Conservation (phyloP, 1,284 basidiomycete species). For the Trametes sp. region DNA sequence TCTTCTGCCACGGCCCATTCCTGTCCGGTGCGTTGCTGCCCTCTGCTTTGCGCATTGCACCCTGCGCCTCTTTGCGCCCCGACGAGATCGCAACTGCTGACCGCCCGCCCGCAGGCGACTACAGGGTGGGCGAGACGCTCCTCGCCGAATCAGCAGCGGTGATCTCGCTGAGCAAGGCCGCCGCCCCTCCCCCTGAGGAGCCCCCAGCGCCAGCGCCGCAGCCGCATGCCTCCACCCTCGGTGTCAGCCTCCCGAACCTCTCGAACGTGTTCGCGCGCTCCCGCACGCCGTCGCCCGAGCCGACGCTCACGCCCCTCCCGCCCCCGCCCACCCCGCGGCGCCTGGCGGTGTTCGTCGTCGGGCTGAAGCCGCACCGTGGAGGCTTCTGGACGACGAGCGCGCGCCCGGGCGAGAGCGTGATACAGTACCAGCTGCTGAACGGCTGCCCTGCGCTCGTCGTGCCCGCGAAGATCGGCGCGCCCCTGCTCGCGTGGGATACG, state of each 20-base stretch:
- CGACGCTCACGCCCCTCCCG: constrained; percentile 51
- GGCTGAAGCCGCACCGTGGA: constrained; percentile 64
- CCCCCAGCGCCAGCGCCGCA: neutral
- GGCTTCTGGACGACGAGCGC: constrained; percentile 63
- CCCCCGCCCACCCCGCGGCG: constrained; percentile 56
- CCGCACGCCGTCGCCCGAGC: constrained; percentile 58
- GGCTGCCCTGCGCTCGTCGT: constrained; percentile 67
- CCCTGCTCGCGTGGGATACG: constrained; percentile 67
- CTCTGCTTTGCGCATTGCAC: too few species aligned
- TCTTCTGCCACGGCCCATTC: constrained; percentile 75
- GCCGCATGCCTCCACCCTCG: constrained; percentile 25
- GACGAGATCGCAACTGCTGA: constrained; percentile 2
- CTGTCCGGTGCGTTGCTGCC: constrained; percentile 56
- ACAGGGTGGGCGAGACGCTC: constrained; percentile 64
- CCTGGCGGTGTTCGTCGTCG: constrained; percentile 61
- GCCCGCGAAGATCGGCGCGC: constrained; percentile 64
- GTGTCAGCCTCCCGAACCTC: constrained; percentile 38
- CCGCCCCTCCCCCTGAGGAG: constrained; percentile 30
- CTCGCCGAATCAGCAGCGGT: constrained; percentile 60
- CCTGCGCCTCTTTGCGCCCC: neutral
- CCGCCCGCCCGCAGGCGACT: constrained; percentile 53
- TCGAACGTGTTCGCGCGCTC: constrained; percentile 54
- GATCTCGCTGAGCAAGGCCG: constrained; percentile 54
- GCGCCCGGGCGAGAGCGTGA: constrained; percentile 65
- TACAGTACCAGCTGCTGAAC: constrained; percentile 66